phyloP scores from a whole-genome alignment of 306 rosid species.

The Begonia loranthoides region DNA sequence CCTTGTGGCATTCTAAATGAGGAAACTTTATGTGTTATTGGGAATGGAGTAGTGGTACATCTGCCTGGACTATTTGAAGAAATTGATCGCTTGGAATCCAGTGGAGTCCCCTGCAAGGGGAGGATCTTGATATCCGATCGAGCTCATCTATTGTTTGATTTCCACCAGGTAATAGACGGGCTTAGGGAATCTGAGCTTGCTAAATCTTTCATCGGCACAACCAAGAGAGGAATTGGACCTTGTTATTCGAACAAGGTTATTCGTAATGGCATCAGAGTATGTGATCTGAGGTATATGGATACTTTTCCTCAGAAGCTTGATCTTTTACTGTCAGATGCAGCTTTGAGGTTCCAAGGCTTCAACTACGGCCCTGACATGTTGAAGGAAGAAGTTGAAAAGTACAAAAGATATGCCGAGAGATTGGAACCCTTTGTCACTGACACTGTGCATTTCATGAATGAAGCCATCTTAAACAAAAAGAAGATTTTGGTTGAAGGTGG shows the following conservation, averaged over 20 bases:
- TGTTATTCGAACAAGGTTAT: constrained; percentile 82
- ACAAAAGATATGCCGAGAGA: constrained; percentile 87
- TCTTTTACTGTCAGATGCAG: constrained; percentile 60
- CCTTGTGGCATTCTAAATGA: constrained; percentile 92
- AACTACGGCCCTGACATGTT: constrained; percentile 57
- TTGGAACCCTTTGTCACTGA: constrained; percentile 85
- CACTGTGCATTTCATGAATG: constrained; percentile 65
- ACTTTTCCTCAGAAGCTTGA: constrained; percentile 79
- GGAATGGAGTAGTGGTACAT: constrained; percentile 94
- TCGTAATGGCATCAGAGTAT: constrained; percentile 80
- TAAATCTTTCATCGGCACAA: constrained; percentile 90
- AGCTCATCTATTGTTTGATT: constrained; percentile 82
- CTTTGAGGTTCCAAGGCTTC: constrained; percentile 63
- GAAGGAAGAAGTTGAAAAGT: constrained; percentile 67
- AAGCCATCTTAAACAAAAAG: constrained; percentile 64
- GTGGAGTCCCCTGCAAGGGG: constrained; percentile 78
- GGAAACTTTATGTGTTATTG: constrained; percentile 80
- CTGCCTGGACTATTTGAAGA: constrained; percentile 74
- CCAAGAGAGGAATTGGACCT: constrained; percentile 97
- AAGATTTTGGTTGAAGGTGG: constrained; percentile 95
- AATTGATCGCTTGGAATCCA: constrained; percentile 66
- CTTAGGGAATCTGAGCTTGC: constrained; percentile 81
- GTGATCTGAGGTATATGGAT: constrained; percentile 85
- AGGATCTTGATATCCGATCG: constrained; percentile 91
- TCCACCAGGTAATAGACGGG: constrained; percentile 85